Evolutionary conservation across 2,329 filamentous ascomycete species (phyloP), one percentile per base, ranked within the genome.

Genomic region (Sporothrix curviconia): DNA sequence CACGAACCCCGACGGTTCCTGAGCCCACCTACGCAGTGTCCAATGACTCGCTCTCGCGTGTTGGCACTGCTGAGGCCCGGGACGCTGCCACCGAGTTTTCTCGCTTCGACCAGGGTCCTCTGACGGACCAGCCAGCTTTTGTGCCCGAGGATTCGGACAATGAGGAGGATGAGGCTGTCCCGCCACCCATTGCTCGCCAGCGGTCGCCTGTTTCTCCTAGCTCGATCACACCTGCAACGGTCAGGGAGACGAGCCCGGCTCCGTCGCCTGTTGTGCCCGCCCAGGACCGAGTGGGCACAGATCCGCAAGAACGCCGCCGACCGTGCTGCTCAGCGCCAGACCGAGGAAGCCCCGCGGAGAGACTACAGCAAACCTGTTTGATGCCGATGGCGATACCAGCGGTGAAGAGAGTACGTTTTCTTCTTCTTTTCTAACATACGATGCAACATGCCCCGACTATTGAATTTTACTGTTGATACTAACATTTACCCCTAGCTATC

Each of bases 271-370:
- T 28, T 11, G 34, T 19, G 15, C 49, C 77, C 4, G 74, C 75
- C 32, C 79, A 87, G 62, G 92, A 96, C 68, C 85, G 92, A n/a
- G 56, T 99, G 94, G 94, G 92, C 92, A 1, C 90, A 95, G 72
- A 96, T 97, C 64, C 84, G 92, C 63, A 92, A 92, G 78, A 96
- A 96, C 66, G 94, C 94, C 11, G 91, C 91, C 3, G 87, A 94
- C 61, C 82, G 91, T 59, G 89, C 88, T 36, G 77, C 82, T 7
- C 79, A 78, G 55, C 79, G 84, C 60, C 77, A 82, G 43, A 84
- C 81, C 55, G 87, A 90, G 64, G 84, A 89, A 65, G 81, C 84
- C 62, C 76, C 75, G 12, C 78, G 78, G 39, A 78, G 78, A 44
- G 80, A 76, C 43, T 76, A 82, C 64, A 81, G 75, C 65, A 81